These are phyloP conservation scores for Pseudocercospora fijiensis DNA, from an alignment of 2,329 filamentous ascomycete species.

Conservation along the genomic window DNA sequence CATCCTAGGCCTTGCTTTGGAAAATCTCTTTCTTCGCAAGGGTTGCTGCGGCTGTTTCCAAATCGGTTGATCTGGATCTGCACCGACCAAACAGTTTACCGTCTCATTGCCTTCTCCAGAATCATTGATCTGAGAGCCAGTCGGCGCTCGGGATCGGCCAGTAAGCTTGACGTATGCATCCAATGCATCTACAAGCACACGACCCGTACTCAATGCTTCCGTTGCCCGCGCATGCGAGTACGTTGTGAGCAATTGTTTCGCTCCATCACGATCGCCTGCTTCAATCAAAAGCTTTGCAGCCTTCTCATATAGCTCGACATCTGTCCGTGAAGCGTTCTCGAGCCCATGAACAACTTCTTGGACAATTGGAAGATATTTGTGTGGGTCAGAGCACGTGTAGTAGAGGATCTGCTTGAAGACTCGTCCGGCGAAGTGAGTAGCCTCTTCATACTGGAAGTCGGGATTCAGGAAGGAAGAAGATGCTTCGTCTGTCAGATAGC, in stretches of 20 bases:
- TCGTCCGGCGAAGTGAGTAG: constrained; percentile 24
- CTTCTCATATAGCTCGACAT: constrained; percentile 21
- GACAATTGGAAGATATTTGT: constrained; percentile 19
- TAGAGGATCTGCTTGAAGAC: constrained; percentile 28
- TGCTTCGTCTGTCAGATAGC: constrained; percentile 39
- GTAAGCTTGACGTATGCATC: constrained; percentile 23
- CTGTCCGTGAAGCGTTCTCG: constrained; percentile 20
- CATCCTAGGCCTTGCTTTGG: not conserved
- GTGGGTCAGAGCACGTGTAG: constrained; percentile 25
- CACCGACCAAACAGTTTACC: constrained; percentile 40
- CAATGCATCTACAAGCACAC: constrained; percentile 18
- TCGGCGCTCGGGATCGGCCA: constrained; percentile 15
- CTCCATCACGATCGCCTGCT: constrained; percentile 20
- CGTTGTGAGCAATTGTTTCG: constrained; percentile 22
- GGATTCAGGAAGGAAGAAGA: constrained; percentile 38
- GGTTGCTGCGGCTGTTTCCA: constrained; percentile 26
- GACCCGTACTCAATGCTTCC: constrained; percentile 17
- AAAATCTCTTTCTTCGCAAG: constrained; percentile 5
- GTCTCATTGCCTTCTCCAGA: constrained; percentile 37
- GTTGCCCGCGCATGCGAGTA: constrained; percentile 22
- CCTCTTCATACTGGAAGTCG: constrained; percentile 35
- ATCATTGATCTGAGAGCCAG: constrained; percentile 35
- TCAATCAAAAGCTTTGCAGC: constrained; percentile 19
- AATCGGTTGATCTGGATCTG: constrained; percentile 25
- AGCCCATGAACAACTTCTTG: constrained; percentile 23